These are phyloP conservation scores for Aspergillus cejpii DNA, from an alignment of 2,329 filamentous ascomycete species.

Conservation along the genomic window DNA sequence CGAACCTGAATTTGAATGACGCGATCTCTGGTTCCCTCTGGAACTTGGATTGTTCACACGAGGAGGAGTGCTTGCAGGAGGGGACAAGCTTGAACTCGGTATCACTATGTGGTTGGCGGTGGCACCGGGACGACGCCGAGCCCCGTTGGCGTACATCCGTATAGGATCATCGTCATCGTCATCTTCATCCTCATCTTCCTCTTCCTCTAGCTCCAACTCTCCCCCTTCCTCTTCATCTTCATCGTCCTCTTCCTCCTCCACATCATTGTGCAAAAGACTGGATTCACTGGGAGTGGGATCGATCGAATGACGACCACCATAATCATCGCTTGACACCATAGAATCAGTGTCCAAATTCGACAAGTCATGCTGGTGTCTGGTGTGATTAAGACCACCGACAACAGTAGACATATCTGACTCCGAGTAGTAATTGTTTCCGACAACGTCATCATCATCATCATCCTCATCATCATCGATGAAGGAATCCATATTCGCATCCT, in stretches of 20 bases:
- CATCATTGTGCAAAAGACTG: slow-evolving; percentile 3
- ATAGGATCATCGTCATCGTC: slow-evolving; percentile 21
- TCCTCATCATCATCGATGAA: slow-evolving; percentile 32
- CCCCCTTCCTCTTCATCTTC: slow-evolving; percentile 21
- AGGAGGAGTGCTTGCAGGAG: slow-evolving; percentile 9
- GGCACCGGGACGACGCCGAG: slow-evolving; percentile 12
- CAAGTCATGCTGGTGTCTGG: slow-evolving; percentile 11
- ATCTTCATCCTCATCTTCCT: no score
- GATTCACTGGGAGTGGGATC: neutral
- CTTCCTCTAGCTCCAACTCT: no score
- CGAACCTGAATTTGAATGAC: neutral
- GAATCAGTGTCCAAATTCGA: slow-evolving; percentile 15
- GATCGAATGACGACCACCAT: slow-evolving; percentile 7
- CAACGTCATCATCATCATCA: slow-evolving; percentile 12
- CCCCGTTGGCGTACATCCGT: slow-evolving; percentile 12
- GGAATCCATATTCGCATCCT: slow-evolving; percentile 31
- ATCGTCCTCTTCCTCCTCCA: slow-evolving; percentile 10
- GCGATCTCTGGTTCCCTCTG: neutral
- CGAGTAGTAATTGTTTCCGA: slow-evolving; percentile 15
- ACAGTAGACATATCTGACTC: slow-evolving; percentile 32
- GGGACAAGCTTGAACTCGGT: neutral
- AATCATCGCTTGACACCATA: slow-evolving; percentile 13
- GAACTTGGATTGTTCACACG: slow-evolving; percentile 3
- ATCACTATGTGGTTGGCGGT: slow-evolving; percentile 3
- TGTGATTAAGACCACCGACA: slow-evolving; percentile 20